These are phyloP conservation scores for Fonsecaea monophora DNA, from an alignment of 2,329 filamentous ascomycete species.

Conservation along the genomic window DNA sequence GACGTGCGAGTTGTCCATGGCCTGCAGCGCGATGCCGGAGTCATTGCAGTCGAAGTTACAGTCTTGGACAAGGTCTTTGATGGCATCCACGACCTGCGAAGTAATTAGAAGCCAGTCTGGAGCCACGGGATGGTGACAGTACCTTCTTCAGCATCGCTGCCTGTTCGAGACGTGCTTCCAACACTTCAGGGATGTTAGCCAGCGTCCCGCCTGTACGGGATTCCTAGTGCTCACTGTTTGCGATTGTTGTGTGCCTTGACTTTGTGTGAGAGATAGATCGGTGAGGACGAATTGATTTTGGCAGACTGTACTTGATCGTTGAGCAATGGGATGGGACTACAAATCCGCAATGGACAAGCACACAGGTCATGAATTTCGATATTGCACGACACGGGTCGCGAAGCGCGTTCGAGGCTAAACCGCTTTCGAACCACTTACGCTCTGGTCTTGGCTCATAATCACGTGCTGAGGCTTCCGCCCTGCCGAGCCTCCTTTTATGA, in stretches of 20 bases:
- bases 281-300: neutral
- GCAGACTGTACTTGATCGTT: neutral
- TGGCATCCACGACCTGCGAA: constrained; percentile 88
- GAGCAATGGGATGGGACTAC: neutral
- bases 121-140: constrained; percentile 29
- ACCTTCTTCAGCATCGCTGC: constrained; percentile 95
- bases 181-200: constrained; percentile 62
- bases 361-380: constrained; percentile 1
- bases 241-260: neutral
- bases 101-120: constrained; percentile 8
- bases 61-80: constrained; percentile 99
- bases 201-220: neutral
- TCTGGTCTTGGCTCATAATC: neutral
- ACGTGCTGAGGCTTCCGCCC: neutral
- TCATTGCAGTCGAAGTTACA: constrained; percentile 99
- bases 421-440: neutral
- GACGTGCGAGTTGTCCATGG: constrained; percentile 99
- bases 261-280: neutral
- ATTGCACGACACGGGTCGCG: constrained; percentile 1
- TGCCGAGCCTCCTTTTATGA: neutral
- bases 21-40: constrained; percentile 95
- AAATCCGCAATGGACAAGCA: neutral
- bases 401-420: constrained; percentile 12
- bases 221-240: constrained; percentile 2
- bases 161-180: constrained; percentile 97